Conservation (phyloP, 305 asterid genomes). For the Fraxinus paxiana region DNA sequence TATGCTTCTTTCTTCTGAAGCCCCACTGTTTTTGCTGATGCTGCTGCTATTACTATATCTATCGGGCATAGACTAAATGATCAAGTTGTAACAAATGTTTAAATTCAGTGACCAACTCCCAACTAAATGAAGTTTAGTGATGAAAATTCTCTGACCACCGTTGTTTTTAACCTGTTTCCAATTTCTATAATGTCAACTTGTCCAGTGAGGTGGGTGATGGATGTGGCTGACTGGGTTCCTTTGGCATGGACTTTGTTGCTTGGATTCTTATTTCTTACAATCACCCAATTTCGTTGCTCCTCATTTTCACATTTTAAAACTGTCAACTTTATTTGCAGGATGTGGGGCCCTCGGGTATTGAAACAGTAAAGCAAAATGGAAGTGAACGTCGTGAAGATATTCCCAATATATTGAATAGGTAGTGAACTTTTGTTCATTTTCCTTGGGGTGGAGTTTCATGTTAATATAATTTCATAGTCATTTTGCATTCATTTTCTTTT, state of each 20-base stretch:
- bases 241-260: neutral
- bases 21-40: neutral
- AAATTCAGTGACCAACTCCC: neutral
- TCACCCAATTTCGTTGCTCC: neutral
- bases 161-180: neutral
- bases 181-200: neutral
- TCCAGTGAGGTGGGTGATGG: neutral
- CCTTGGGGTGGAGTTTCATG: neutral
- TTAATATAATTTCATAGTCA: neutral
- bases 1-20: neutral
- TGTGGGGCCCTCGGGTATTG: constrained; percentile 37
- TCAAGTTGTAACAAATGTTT: neutral
- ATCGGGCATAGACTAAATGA: neutral
- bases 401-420: constrained; percentile 62
- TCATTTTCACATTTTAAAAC: neutral
- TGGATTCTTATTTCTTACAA: neutral
- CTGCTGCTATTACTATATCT: neutral
- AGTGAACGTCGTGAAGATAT: constrained; percentile 60
- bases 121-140: neutral
- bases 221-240: neutral
- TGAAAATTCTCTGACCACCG: neutral
- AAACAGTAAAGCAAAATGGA: constrained; percentile 49
- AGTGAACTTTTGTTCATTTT: constrained; percentile 15
- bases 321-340: constrained; percentile 47
- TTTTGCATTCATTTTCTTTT: constrained; percentile 1